phyloP scores from a whole-genome alignment of 2,329 filamentous ascomycete species.

The Talaromyces sp. region DNA sequence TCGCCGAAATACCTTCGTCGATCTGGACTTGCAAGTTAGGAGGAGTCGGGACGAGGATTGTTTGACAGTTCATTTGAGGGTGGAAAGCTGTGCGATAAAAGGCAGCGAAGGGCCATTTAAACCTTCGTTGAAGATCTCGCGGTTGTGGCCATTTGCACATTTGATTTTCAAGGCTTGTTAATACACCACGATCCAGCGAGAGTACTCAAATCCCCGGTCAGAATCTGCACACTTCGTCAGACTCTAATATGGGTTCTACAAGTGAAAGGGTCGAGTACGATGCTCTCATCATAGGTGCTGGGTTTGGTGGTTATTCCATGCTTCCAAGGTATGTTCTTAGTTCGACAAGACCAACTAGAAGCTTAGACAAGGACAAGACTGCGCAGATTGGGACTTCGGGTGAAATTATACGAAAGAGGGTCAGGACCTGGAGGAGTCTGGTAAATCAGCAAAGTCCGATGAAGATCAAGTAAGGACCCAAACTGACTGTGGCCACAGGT shows the following conservation, averaged over 20 bases:
- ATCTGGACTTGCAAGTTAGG: not conserved
- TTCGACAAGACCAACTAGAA: not conserved
- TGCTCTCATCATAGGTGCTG: constrained; percentile 37
- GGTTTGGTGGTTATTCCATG: constrained; percentile 34
- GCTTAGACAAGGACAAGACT: constrained; percentile 17
- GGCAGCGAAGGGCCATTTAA: not conserved
- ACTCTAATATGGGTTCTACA: not conserved
- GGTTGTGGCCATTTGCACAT: not conserved
- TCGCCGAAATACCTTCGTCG: not conserved
- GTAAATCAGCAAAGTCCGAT: constrained; percentile 19
- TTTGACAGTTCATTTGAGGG: not conserved
- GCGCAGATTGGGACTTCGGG: constrained; percentile 29
- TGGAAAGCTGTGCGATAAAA: not conserved
- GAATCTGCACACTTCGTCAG: not conserved
- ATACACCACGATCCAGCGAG: not conserved
- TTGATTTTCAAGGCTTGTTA: not conserved
- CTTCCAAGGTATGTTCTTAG: constrained; percentile 24
- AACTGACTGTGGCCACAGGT: not conserved
- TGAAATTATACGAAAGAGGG: constrained; percentile 38
- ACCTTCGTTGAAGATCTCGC: not conserved
- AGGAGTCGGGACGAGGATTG: not conserved
- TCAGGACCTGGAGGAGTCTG: constrained; percentile 40
- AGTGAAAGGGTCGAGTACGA: constrained; percentile 19
- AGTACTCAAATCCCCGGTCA: not conserved
- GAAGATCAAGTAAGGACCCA: not conserved